Base-by-base conservation (phyloP, 2,329 filamentous ascomycete species). In the Epichloe brachyelytri region DNA sequence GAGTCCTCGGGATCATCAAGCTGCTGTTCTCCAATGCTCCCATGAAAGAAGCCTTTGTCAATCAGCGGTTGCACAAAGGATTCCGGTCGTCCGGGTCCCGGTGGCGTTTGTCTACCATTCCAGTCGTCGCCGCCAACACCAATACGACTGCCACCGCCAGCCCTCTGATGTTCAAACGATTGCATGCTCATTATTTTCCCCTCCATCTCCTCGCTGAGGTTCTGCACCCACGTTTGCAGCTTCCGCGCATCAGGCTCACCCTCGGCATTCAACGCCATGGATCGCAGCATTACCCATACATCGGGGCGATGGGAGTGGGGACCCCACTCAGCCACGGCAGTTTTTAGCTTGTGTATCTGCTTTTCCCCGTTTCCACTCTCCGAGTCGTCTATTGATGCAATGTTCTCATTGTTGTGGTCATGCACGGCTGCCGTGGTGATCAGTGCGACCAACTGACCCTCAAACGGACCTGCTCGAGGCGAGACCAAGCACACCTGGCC, bases 221-320 rank as follows among this genome's bases (percentile, higher is more conserved):
- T 77, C 60, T 78, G 74, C 26, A 71, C 70, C 76, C 76, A 78
- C 3, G 72, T 76, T 52, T 75, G 74, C 43, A 78, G 56, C 51
- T 65, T 67, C 34, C 73, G 65, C 41, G 68, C 63, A 56, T 77
- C 66, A 46, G 69, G 60, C 19, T 66, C 62, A 14, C 69, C 71
- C 12, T 62, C 56, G 0, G 64, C 62, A 45, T 66, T 66, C n/a
- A 69, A 49, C 6, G 73, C 73, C 66, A 78, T 73, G 43, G 61
- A 64, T 46, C 70, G 66, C 49, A 78, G 58, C 3, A 72, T 66
- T 17, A 77, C 65, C 74, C 75, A 78, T 8, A 75, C 62, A 48
- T 69, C 67, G 1, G 75, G 75, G 1, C 71, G 57, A 10, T 63
- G 62, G 12, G 64, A 45, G 7, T 64, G 43, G 58, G 60, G 20